Evolutionary conservation across 2,329 filamentous ascomycete species (phyloP), one percentile per base, ranked within the genome.

Genomic region (Curvularia sp.): DNA sequence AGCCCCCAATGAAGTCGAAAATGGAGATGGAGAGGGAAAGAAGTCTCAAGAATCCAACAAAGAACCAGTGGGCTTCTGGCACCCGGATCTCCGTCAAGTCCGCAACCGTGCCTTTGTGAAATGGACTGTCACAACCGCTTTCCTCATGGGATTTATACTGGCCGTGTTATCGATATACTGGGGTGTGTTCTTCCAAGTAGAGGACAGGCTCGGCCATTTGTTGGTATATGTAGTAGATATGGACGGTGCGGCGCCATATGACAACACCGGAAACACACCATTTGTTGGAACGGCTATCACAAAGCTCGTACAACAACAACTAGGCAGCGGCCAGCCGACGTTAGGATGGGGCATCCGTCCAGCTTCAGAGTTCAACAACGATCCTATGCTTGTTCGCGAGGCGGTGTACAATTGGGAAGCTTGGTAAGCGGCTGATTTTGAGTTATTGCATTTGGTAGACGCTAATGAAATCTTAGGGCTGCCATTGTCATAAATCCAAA

Each of bases 401-500:
- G 83, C 80, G 3, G 79, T 89, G 1, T 89, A 87, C 69, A 78
- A 88, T 54, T 84, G 82, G 63, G 76, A 86, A 30, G 81, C 82
- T 9, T 89, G 84, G 26, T 28, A 28, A 28, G 26, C 26, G 26
- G 26, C 26, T 28, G 26, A 28, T 28, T 28, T 28, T 28, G 26
- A 28, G 6, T 28, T 28, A 8, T 28, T 8, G 26, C 5, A 28
- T 8, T 28, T 28, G 8, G 26, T 4, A 8, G 26, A 28, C 26
- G 26, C 26, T 28, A 4, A 28, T 28, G 8, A 28, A 28, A 28
- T 8, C 26, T 7, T 8, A 28, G 26, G 80, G 86, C 84, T 0
- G 87, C 87, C 0, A 81, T 89, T 47, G 81, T 89, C 55, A 79
- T 89, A 63, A 86, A 88, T 60, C 71, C 86, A 0, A 88, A 89